These are phyloP conservation scores for Sarocladium strictum DNA, from an alignment of 2,329 filamentous ascomycete species.

Conservation along the genomic window DNA sequence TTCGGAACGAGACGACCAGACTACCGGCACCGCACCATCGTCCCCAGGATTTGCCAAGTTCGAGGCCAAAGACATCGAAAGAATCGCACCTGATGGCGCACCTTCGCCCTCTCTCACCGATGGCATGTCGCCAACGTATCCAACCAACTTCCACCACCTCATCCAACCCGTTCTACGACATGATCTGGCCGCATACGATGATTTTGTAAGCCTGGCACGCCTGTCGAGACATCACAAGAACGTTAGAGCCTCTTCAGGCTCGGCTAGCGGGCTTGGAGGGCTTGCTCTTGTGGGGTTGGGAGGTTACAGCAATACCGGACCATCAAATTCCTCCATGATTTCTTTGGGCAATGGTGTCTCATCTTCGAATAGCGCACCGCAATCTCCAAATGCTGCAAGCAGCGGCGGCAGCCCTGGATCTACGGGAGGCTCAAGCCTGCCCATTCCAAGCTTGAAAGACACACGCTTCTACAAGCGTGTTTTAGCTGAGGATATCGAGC, in stretches of 20 bases:
- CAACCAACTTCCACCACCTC: conserved; percentile 73
- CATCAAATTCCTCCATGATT: conserved; percentile 53
- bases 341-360: conserved; percentile 48
- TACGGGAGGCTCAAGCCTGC: conserved; percentile 39
- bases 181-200: conserved; percentile 74
- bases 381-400: conserved; percentile 40
- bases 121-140: conserved; percentile 46
- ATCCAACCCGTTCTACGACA: conserved; percentile 77
- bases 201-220: conserved; percentile 74
- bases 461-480: conserved; percentile 91
- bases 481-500: conserved; percentile 86
- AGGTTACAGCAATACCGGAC: conserved; percentile 37
- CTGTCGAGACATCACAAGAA: conserved; percentile 55
- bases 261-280: conserved; percentile 45
- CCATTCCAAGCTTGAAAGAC: conserved; percentile 68
- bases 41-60: conserved; percentile 72
- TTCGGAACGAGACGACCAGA: conserved; percentile 65
- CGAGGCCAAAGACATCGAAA: conserved; percentile 49
- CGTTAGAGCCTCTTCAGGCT: conserved; percentile 67
- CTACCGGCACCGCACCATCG: conserved; percentile 64
- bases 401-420: conserved; percentile 41
- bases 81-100: conserved; percentile 22
- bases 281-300: conserved; percentile 37
- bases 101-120: conserved; percentile 35
- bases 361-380: conserved; percentile 46